Conservation (phyloP, 1,284 basidiomycete species). For the Trichosporon inkin region DNA sequence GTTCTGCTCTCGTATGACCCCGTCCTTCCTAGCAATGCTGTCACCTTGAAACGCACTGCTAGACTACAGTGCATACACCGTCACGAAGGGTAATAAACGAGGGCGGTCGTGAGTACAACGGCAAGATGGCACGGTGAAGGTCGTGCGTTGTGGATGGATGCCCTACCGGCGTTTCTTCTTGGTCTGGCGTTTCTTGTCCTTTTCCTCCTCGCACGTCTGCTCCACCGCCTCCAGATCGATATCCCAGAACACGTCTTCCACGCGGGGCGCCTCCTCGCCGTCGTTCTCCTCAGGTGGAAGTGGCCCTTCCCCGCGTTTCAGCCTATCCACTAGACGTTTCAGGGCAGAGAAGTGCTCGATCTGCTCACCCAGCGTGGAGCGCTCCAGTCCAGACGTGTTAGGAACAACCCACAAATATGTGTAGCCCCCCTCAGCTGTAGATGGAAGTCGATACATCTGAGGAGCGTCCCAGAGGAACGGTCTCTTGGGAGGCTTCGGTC, state of each 20-base stretch:
- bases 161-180: conserved; percentile 1
- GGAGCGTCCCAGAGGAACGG: conserved; percentile 1
- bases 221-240: not conserved
- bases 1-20: too few species aligned
- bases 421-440: conserved; percentile 13
- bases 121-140: too few species aligned
- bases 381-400: conserved; percentile 47
- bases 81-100: too few species aligned
- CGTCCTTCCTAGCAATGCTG: too few species aligned
- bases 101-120: too few species aligned
- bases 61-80: too few species aligned
- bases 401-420: conserved; percentile 51
- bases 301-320: not conserved
- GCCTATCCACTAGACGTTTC: not conserved
- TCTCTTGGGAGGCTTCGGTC: conserved; percentile 1
- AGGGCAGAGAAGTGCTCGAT: conserved; percentile 14
- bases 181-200: not conserved
- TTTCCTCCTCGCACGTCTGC: not conserved
- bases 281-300: not conserved
- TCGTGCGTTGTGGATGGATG: too few species aligned
- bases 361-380: conserved; percentile 29
- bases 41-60: too few species aligned
- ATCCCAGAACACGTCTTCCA: not conserved
- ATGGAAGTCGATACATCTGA: not conserved
- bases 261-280: not conserved